Evolutionary conservation across 2,329 filamentous ascomycete genomes (phyloP).

Genomic region (Fusarium scirpi): DNA sequence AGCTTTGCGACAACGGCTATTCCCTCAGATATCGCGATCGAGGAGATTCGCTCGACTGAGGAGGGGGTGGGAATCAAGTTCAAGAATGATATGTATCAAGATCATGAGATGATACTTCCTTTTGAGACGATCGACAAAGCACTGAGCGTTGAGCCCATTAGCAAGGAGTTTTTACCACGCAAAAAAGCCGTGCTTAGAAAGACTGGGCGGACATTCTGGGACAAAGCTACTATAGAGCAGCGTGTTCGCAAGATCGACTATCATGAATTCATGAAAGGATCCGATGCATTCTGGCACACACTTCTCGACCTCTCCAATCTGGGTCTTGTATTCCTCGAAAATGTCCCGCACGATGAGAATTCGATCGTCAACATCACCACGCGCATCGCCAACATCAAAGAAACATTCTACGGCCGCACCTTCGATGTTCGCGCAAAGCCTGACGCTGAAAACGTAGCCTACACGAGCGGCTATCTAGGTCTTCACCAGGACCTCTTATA

Average conservation of each 20-base stretch:
- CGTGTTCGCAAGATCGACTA: slow-evolving; percentile 74
- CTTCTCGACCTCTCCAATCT: slow-evolving; percentile 72
- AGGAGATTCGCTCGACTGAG: slow-evolving; percentile 49
- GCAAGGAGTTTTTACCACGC: too few relatives aligned
- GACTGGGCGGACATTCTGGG: slow-evolving; percentile 57
- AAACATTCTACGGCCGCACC: slow-evolving; percentile 90
- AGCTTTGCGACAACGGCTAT: slow-evolving; percentile 61
- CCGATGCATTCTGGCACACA: slow-evolving; percentile 67
- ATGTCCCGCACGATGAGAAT: slow-evolving; percentile 75
- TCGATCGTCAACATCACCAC: slow-evolving; percentile 76
- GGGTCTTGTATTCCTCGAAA: slow-evolving; percentile 81
- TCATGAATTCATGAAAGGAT: slow-evolving; percentile 75
- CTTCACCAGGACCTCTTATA: slow-evolving; percentile 97
- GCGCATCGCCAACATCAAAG: slow-evolving; percentile 81
- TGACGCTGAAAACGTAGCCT: slow-evolving; percentile 89
- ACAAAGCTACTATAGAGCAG: slow-evolving; percentile 51
- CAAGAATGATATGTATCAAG: slow-evolving; percentile 57
- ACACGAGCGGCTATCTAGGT: slow-evolving; percentile 83
- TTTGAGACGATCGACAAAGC: slow-evolving; percentile 49
- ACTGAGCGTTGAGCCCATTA: too few relatives aligned
- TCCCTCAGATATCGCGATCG: slow-evolving; percentile 50
- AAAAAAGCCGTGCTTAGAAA: slow-evolving; percentile 33
- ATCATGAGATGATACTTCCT: slow-evolving; percentile 51
- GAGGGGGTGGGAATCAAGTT: slow-evolving; percentile 71
- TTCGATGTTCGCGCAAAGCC: slow-evolving; percentile 89